Evolutionary conservation across 192 early-diverging fungal species (phyloP), one percentile per base, ranked within the genome.

Genomic region (Mortierella hygrophila): DNA sequence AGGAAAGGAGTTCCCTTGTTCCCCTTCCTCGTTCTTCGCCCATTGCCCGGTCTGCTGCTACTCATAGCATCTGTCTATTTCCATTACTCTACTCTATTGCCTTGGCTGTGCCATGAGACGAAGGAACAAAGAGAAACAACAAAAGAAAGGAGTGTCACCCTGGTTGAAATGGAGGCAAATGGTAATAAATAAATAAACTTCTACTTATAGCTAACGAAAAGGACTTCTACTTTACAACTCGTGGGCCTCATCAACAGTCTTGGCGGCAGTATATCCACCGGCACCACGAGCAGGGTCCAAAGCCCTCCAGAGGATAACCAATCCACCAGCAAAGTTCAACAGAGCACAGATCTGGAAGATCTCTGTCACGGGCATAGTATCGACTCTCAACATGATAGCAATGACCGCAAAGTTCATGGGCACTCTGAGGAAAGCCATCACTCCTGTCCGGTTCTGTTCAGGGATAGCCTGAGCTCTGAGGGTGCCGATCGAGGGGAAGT

Each of bases 381-480:
- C 81, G 15, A 91, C 91, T 9, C 85, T 72, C 82, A 89, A 87
- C 80, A 93, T 71, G 44, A 91, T 88, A 15, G 88, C 75, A 41
- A 87, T 89, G 10, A 94, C 92, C 11, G 79, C 87, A 41, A 92
- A 77, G 78, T 94, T 94, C 93, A 94, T 92, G 54, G 93, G 93
- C n/a, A 94, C 90, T 70, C 93, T 85, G 41, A 94, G 80, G 40
- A 94, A 82, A 16, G 90, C 89, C 89, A 93, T 93, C 38, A 94
- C 88, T 32, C 91, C 89, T 13, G 92, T 90, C 49, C 93, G 79
- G 71, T 89, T 87, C 54, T 92, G 89, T 76, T 93, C 92, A 18
- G 93, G 93, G 46, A 94, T 90, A 16, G 82, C 81, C 55, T 91
- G 81, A 18, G 92, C 91, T 26, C 87, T 81, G 18, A 94, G 68